Conservation (phyloP, 2,329 filamentous ascomycete species). For the Phaeosphaeriaceae sp. region DNA sequence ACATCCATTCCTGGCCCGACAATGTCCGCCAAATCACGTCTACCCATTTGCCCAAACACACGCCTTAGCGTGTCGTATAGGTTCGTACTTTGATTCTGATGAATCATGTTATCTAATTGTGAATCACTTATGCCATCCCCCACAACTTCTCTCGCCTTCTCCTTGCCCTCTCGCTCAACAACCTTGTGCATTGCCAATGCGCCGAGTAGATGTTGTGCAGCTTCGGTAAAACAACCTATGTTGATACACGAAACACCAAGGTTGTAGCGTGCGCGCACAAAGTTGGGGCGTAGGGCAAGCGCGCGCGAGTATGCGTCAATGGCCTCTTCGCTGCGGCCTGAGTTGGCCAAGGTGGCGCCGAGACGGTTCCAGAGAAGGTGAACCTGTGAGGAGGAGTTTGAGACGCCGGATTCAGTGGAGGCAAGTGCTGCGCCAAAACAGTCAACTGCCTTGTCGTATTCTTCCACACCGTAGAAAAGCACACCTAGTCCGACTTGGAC, state of each 20-base stretch:
- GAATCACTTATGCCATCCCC: slow-evolving; percentile 66
- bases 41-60: slow-evolving; percentile 96
- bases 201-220: slow-evolving; percentile 88
- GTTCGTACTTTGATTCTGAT: slow-evolving; percentile 96
- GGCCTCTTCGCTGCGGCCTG: slow-evolving; percentile 89
- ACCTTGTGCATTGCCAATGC: slow-evolving; percentile 95
- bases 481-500: slow-evolving; percentile 97
- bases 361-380: slow-evolving; percentile 98
- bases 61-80: slow-evolving; percentile 91
- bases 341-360: slow-evolving; percentile 94
- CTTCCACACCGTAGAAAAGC: slow-evolving; percentile 95
- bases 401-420: slow-evolving; percentile 80
- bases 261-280: slow-evolving; percentile 96
- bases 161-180: slow-evolving; percentile 82
- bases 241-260: slow-evolving; percentile 97
- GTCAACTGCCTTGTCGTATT: slow-evolving; percentile 98
- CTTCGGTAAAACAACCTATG: slow-evolving; percentile 92
- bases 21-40: slow-evolving; percentile 84
- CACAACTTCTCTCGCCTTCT: slow-evolving; percentile 83
- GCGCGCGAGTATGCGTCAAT: slow-evolving; percentile 97
- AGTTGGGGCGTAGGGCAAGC: slow-evolving; percentile 88
- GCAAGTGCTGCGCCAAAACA: slow-evolving; percentile 94
- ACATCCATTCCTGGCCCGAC: slow-evolving; percentile 91
- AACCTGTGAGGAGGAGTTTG: slow-evolving; percentile 83
- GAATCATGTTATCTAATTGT: slow-evolving; percentile 83